phyloP scores from a whole-genome alignment of 1,139 yeast genomes.

The Geotrichum phurueaensis region DNA sequence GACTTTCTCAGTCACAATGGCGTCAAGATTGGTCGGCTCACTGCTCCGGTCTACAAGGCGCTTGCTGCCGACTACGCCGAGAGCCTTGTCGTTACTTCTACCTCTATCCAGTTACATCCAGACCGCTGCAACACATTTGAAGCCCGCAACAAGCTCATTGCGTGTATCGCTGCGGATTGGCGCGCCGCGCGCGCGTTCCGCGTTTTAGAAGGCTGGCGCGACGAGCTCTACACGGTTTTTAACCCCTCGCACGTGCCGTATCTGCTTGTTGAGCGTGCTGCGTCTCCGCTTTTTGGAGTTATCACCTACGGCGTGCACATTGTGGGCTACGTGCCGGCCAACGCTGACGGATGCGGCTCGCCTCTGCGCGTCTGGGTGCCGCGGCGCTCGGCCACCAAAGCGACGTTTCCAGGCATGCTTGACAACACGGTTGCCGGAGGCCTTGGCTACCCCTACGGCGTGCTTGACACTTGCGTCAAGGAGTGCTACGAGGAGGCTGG shows the following conservation, averaged over 20 bases:
- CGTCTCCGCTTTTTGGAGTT: conserved; percentile 75
- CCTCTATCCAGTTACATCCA: conserved; percentile 31
- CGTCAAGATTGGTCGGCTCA: conserved; percentile 48
- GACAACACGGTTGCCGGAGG: conserved; percentile 98
- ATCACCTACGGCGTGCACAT: conserved; percentile 87
- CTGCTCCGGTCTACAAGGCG: conserved; percentile 42
- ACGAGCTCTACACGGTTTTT: conserved; percentile 73
- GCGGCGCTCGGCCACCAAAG: conserved; percentile 64
- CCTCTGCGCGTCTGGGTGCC: conserved; percentile 77
- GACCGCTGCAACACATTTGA: conserved; percentile 39
- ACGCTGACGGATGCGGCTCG: conserved; percentile 32
- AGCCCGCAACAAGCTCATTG: conserved; percentile 44
- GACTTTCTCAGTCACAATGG: conserved; percentile 49
- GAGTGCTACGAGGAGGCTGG: conserved; percentile 94
- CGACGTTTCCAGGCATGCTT: conserved; percentile 83
- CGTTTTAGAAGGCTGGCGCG: conserved; percentile 72
- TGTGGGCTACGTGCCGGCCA: conserved; percentile 61
- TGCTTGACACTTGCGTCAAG: conserved; percentile 70
- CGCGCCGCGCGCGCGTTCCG: conserved; percentile 38
- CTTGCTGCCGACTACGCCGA: conserved; percentile 34
- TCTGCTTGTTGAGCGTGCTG: conserved; percentile 68
- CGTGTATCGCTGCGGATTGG: conserved; percentile 43
- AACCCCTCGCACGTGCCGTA: conserved; percentile 52
- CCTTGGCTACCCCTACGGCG: conserved; percentile 71
- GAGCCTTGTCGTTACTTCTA: conserved; percentile 35